These are phyloP conservation scores for Capsaspora owczarzaki DNA, from an alignment of 78 protist genomes.

Conservation along the genomic window DNA sequence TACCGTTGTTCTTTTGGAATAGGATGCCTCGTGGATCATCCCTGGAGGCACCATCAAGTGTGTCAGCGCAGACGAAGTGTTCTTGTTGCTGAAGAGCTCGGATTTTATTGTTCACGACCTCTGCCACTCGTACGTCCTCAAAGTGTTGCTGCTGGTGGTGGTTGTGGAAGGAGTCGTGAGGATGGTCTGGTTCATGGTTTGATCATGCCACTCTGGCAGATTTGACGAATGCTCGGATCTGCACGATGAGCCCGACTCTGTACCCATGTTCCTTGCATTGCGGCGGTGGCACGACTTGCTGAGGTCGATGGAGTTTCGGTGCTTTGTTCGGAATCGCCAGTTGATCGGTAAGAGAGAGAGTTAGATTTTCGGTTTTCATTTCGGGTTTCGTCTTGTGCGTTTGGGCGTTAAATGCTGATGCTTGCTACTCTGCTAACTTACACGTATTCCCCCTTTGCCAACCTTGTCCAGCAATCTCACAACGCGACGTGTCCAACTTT, in stretches of 20 bases:
- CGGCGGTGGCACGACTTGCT: slow-evolving; percentile 26
- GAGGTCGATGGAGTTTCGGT: slow-evolving; percentile 47
- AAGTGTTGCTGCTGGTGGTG: neutral
- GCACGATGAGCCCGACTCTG: neutral
- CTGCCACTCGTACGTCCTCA: slow-evolving; percentile 21
- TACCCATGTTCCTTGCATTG: slow-evolving; percentile 13
- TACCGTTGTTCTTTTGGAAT: neutral
- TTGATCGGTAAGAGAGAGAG: neutral
- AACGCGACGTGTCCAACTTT: slow-evolving; percentile 32
- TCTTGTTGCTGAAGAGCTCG: slow-evolving; percentile 43
- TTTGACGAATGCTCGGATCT: neutral
- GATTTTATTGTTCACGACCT: slow-evolving; percentile 46
- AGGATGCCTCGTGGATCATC: slow-evolving; percentile 47
- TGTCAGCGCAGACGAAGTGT: slow-evolving; percentile 23
- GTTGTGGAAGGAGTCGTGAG: neutral
- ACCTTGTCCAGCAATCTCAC: slow-evolving; percentile 24
- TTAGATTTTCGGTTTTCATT: neutral
- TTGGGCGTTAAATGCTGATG: neutral
- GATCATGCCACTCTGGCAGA: neutral
- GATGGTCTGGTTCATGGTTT: neutral
- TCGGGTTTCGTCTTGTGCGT: neutral
- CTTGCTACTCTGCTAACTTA: neutral
- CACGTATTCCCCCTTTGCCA: neutral
- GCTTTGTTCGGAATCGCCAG: slow-evolving; percentile 15
- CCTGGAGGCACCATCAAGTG: slow-evolving; percentile 20